These are phyloP conservation scores for Osmozyma mogii DNA, from an alignment of 805 yeast genomes.

Conservation along the genomic window DNA sequence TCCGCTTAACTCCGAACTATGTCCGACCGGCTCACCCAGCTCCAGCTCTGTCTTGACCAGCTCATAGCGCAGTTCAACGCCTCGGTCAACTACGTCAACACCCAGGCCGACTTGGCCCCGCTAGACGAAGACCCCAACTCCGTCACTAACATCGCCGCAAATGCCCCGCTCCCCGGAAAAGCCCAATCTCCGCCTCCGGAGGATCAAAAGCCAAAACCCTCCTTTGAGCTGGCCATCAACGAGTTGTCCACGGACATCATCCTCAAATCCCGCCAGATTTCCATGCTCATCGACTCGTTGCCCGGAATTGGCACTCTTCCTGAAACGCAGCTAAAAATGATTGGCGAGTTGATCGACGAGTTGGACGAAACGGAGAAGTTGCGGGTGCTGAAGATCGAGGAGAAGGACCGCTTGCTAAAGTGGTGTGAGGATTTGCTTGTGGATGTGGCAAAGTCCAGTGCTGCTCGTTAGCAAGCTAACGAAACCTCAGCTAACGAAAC, in stretches of 20 bases:
- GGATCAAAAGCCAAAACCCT: conserved; percentile 13
- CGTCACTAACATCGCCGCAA: conserved; percentile 55
- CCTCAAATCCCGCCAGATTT: conserved; percentile 77
- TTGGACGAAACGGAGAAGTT: conserved; percentile 52
- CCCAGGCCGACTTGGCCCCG: conserved; percentile 28
- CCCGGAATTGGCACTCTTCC: conserved; percentile 91
- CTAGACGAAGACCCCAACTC: conserved; percentile 60
- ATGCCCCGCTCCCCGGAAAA: conserved; percentile 43
- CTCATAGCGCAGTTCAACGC: conserved; percentile 75
- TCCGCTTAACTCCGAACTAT: no score
- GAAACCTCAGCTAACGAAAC: no score
- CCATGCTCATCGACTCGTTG: conserved; percentile 74
- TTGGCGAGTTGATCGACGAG: conserved; percentile 55
- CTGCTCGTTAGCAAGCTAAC: no score
- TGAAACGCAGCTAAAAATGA: conserved; percentile 58
- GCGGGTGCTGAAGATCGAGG: conserved; percentile 47
- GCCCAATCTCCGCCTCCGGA: conserved; percentile 4
- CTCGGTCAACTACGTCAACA: conserved; percentile 59
- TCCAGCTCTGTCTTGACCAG: conserved; percentile 82
- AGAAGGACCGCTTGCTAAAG: conserved; percentile 54
- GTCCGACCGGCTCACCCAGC: conserved; percentile 86
- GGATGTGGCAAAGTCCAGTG: conserved; percentile 48
- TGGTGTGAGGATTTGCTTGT: conserved; percentile 62
- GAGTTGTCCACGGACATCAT: conserved; percentile 84
- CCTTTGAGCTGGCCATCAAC: conserved; percentile 43